These are phyloP conservation scores for Bacidia rubella DNA, from an alignment of 495 filamentous ascomycete genomes.

Conservation along the genomic window DNA sequence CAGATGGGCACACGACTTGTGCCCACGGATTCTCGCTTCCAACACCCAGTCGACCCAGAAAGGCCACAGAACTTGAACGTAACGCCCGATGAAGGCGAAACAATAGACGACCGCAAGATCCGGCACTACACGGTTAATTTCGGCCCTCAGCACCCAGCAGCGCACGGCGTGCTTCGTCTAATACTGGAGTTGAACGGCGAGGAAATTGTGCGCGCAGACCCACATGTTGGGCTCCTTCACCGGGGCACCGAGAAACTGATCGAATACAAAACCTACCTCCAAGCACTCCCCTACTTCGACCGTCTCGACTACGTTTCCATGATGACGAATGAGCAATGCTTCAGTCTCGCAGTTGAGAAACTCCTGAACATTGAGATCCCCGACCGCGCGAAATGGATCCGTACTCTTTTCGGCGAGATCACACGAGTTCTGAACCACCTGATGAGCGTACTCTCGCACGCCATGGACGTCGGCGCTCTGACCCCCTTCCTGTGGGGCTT, in stretches of 20 bases:
- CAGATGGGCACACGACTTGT: conserved; percentile 48
- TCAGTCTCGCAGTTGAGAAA: conserved; percentile 90
- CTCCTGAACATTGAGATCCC: conserved; percentile 95
- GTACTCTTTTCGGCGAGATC: conserved; percentile 92
- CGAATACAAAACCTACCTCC: conserved; percentile 98
- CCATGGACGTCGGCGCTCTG: conserved; percentile 98
- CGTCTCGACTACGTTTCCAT: conserved; percentile 98
- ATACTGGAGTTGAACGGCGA: conserved; percentile 98
- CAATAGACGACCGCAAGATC: conserved; percentile 64
- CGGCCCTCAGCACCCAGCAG: conserved; percentile 96
- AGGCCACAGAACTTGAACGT: conserved; percentile 28
- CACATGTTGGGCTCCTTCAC: conserved; percentile 92
- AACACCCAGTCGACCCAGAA: conserved; percentile 35
- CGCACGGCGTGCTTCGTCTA: conserved; percentile 93
- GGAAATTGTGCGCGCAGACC: conserved; percentile 91
- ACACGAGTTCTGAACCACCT: conserved; percentile 93
- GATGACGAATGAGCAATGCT: conserved; percentile 99
- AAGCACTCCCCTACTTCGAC: conserved; percentile 98
- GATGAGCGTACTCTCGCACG: conserved; percentile 94
- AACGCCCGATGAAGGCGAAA: conserved; percentile 29
- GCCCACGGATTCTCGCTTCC: conserved; percentile 45
- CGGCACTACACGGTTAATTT: conserved; percentile 99
- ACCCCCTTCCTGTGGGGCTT: conserved; percentile 99
- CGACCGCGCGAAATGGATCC: conserved; percentile 89
- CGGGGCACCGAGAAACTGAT: conserved; percentile 99